Evolutionary conservation across 768 basidiomycete genomes (phyloP), one percentile per base, ranked within the genome.

Genomic region (Hebeloma cylindrosporum): DNA sequence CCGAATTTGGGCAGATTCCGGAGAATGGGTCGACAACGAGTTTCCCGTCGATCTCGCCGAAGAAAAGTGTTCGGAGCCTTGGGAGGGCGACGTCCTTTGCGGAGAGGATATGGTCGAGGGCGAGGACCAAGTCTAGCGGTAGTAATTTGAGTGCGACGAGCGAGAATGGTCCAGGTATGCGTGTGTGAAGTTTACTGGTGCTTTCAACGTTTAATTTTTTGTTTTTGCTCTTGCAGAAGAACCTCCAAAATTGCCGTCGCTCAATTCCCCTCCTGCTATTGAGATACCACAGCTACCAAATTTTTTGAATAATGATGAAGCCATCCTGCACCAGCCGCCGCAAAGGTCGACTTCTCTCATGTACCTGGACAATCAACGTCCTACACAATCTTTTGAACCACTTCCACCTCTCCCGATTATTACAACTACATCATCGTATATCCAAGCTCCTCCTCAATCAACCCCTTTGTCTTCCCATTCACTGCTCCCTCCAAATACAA

Each of bases 61-160:
- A 79, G 68, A 82, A 76, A 64, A 69, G 67, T 22, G 59, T 56
- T 5, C 60, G 60, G 17, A 67, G 67, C 41, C 45, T 76, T 16
- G 62, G 70, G n/a, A 66, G 78, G 46, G 78, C 82, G 3, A 69
- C 72, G 14, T 78, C 80, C 13, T 80, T 84, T 59, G 78, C 82
- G 16, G 82, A 77, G 45, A 81, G 75, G 60, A 71, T 84, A 50
- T 83, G 74, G 60, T 68, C 71, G 39, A 61, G 82, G 28, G 67
- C 66, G 22, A 70, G 80, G 54, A 79, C 79, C 27, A 79, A 70
- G 54, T 80, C 79, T 14, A 73, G 64, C 46, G 67, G 66, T 23
- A 81, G 79, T 60, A 63, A 60, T 7, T 49, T 68, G 48, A 73
- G 71, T 50, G 49, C 63, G 17, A 51, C 63, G 22, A 68, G 69